Conservation (phyloP, 2,329 filamentous ascomycete species). For the Parafenestella ontariensis region DNA sequence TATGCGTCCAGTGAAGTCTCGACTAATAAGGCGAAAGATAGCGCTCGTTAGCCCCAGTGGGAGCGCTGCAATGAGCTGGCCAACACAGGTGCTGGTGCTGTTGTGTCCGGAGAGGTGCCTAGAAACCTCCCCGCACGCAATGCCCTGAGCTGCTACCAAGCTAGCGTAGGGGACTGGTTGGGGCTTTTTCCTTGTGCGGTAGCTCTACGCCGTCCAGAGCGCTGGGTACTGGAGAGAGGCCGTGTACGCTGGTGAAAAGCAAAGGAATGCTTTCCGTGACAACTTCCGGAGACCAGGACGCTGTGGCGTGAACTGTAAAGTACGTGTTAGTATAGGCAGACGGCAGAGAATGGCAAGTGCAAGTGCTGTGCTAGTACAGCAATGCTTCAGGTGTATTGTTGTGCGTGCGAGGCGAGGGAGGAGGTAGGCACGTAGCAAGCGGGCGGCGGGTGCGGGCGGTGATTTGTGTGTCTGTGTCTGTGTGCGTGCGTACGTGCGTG, state of each 20-base stretch:
- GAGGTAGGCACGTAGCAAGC: constrained; percentile 16
- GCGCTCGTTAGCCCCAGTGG: constrained; percentile 39
- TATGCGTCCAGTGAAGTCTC: constrained; percentile 8
- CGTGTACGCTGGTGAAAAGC: constrained; percentile 6
- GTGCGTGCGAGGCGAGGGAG: constrained; percentile 9
- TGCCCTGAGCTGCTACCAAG: constrained; percentile 27
- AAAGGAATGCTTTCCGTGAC: constrained; percentile 15
- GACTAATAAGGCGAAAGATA: constrained; percentile 11
- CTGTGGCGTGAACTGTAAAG: constrained; percentile 17
- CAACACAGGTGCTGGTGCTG: constrained; percentile 38
- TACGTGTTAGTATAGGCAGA: constrained; percentile 21
- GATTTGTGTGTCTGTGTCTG: constrained; percentile 20
- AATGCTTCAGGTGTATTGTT: no score
- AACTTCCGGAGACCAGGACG: constrained; percentile 8
- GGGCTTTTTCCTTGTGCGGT: not conserved
- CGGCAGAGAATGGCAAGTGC: not conserved
- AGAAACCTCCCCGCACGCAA: constrained; percentile 51
- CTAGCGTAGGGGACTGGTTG: constrained; percentile 12
- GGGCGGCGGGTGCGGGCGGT: constrained; percentile 15
- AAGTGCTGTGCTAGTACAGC: no score
- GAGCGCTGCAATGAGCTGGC: constrained; percentile 38
- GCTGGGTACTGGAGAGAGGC: not conserved
- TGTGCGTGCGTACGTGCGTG: no score
- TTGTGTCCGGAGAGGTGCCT: constrained; percentile 51
- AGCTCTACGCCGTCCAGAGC: constrained; percentile 15